Percentiles rank a stretch among this genome's conserved stretches.
phyloP scores from a whole-genome alignment of 148 eudicot genomes.

The Fagopyrum esculentum region DNA sequence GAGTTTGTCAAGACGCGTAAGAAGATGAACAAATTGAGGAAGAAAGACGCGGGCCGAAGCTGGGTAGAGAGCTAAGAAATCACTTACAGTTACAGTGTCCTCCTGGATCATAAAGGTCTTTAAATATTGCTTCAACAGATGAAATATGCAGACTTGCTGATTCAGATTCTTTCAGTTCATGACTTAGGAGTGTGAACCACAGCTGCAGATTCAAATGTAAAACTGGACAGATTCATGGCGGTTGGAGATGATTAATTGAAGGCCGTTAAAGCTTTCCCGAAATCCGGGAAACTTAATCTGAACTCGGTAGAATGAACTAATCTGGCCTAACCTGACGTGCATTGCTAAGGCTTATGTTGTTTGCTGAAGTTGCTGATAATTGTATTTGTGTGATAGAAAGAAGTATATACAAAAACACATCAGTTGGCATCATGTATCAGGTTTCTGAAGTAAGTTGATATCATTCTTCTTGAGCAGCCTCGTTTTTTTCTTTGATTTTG shows the following conservation, averaged over 20 bases:
- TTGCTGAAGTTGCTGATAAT: too few species aligned
- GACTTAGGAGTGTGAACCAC: background rate
- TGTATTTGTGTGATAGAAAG: too few species aligned
- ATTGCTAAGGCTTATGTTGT: too few species aligned
- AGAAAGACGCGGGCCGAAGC: conserved; percentile 86
- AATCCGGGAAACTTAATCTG: background rate
- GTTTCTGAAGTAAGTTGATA: too few species aligned
- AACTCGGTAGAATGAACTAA: background rate
- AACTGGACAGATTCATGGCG: too few species aligned
- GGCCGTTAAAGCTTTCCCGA: too few species aligned
- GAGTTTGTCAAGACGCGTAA: conserved; percentile 66
- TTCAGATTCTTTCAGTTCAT: background rate
- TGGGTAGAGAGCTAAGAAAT: conserved; percentile 69
- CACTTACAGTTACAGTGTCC: conserved; percentile 3
- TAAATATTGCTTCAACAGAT: background rate
- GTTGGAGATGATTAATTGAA: too few species aligned
- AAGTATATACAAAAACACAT: too few species aligned
- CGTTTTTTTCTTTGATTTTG: too few species aligned
- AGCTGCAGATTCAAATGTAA: background rate
- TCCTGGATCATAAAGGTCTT: background rate
- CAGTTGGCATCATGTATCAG: too few species aligned
- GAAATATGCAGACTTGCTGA: background rate
- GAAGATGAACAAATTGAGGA: conserved; percentile 52
- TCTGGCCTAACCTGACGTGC: too few species aligned
- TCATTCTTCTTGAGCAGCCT: too few species aligned